Base-by-base conservation (phyloP, 768 basidiomycete species). In the Austroboletus eburneus region DNA sequence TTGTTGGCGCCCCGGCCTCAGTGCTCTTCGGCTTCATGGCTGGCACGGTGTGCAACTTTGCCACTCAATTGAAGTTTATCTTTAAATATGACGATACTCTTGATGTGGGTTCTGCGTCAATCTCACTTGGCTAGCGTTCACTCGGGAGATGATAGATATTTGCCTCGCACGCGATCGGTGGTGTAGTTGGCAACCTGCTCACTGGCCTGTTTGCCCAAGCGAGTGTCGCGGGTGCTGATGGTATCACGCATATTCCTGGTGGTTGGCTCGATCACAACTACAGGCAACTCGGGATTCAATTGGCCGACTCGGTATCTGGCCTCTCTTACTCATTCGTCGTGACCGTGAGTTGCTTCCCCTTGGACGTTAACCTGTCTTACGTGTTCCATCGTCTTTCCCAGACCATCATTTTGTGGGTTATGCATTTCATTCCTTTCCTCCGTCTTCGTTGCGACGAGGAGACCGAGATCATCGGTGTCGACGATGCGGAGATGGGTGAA, bases 41-140 rank as follows among this genome's bases (percentile, higher is more conserved):
- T 0, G 89, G 89, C 16, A 87, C 85, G 0, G 55, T 83, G 2
- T 96, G 91, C 72, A 98, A 98, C 69, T 91, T 91, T 65, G 89
- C 91, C n/a, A 97, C 95, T 4, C 85, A 95, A 57, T 77, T 98
- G 62, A 98, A 97, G 71, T 91, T 87, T 64, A 40, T 87, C 23
- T 71, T 82, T 53, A 72, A 74, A 24, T 89, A 82, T 55, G 89
- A 91, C 50, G 89, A 91, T 61, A 77, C 85, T 13, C 78, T 91
- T 16, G 89, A 91, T 75, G 84, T 87, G 42, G 40, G 81, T 51
- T 6, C 29, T 47, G 5, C 1, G 23, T 1, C n/a, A 33, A 53
- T 41, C 10, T 12, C 8, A n/a, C 29, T 29, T 29, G 17, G 14
- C 42, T 4, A 12, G 12, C 43, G 5, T 42, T 46, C 12, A 48